Conservation (phyloP, 768 basidiomycete genomes). For the Leccinellum albellum region DNA sequence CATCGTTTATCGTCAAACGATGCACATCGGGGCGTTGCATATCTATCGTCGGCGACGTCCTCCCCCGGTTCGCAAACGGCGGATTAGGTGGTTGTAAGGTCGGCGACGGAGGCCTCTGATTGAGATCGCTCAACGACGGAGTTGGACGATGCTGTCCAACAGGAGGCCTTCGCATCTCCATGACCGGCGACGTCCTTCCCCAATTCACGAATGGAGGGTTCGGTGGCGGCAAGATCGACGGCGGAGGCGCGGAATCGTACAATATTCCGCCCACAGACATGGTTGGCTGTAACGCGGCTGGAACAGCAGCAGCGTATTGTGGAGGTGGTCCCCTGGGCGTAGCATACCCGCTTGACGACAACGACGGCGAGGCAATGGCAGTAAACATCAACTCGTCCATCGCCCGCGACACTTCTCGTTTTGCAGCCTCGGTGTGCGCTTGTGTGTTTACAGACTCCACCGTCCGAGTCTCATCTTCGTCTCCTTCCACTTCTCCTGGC, state of each 20-base stretch:
- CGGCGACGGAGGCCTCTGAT: no score
- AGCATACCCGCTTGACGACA: conserved; percentile 10
- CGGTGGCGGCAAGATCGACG: conserved; percentile 32
- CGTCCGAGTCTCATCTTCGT: conserved; percentile 31
- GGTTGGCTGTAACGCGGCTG: neutral
- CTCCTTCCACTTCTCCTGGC: neutral
- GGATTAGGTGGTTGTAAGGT: conserved; percentile 27
- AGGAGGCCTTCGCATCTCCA: conserved; percentile 7
- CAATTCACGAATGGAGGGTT: conserved; percentile 39
- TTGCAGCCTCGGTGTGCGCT: conserved; percentile 62
- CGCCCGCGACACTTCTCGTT: conserved; percentile 63
- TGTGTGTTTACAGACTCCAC: conserved; percentile 43
- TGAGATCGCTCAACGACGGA: no score
- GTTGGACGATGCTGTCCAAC: neutral
- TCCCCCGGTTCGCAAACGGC: conserved; percentile 36
- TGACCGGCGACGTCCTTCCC: conserved; percentile 5
- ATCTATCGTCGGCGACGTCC: conserved; percentile 10
- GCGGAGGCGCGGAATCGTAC: conserved; percentile 21
- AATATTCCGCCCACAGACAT: conserved; percentile 7
- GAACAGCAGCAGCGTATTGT: neutral
- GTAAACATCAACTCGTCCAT: conserved; percentile 52
- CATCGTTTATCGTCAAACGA: conserved; percentile 4
- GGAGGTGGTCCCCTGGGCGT: conserved; percentile 16
- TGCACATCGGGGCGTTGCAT: neutral
- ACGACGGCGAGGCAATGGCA: conserved; percentile 19